Conservation (phyloP, 2,329 filamentous ascomycete genomes). For the Mariannaea elegans region DNA sequence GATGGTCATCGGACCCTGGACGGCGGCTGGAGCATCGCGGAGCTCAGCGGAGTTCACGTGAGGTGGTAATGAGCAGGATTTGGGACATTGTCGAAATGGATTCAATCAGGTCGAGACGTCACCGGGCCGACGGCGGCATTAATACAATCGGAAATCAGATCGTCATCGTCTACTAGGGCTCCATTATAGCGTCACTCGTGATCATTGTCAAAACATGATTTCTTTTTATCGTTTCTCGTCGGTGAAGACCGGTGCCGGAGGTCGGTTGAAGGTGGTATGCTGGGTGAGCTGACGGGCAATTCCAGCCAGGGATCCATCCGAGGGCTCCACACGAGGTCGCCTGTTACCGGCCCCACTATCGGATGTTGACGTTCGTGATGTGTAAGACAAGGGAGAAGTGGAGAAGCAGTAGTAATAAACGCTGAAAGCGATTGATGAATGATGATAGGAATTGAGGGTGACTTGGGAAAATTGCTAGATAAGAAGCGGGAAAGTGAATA, state of each 20-base stretch:
- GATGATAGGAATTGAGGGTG: neutral
- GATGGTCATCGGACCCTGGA: conserved; percentile 21
- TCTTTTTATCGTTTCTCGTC: conserved; percentile 28
- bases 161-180: neutral
- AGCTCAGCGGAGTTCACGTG: conserved; percentile 12
- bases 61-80: conserved; percentile 13
- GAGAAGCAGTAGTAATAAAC: conserved; percentile 25
- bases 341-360: conserved; percentile 43
- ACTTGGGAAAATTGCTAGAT: conserved; percentile 2
- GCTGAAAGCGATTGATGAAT: conserved; percentile 6
- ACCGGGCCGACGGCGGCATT: conserved; percentile 15
- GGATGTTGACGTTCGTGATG: conserved; percentile 38
- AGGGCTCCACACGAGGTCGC: conserved; percentile 38
- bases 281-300: conserved; percentile 35
- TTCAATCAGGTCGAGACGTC: neutral
- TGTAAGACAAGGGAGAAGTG: conserved; percentile 29
- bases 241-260: conserved; percentile 28
- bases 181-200: conserved; percentile 19
- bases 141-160: conserved; percentile 11
- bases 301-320: conserved; percentile 34
- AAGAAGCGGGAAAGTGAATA: conserved; percentile 13
- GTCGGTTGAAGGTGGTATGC: conserved; percentile 39
- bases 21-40: conserved; percentile 9
- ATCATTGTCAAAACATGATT: conserved; percentile 31
- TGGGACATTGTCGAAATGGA: neutral